phyloP scores from a whole-genome alignment of 192 early-diverging fungal species.

The Rhizophagus prolifer region DNA sequence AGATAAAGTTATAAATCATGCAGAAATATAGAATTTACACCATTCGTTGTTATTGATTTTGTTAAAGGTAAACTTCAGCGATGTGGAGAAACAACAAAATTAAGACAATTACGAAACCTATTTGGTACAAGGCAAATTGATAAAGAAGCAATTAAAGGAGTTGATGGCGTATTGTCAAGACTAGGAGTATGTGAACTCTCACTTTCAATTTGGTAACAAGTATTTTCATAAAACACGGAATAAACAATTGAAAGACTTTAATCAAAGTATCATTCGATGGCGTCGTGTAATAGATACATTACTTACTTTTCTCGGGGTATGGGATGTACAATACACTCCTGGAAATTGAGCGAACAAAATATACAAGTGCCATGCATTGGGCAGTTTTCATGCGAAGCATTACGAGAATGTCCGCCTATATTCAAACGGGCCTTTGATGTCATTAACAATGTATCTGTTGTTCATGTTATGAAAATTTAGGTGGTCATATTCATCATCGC shows the following conservation, averaged over 20 bases:
- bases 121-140: background rate
- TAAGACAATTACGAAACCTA: background rate
- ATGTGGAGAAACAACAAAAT: background rate
- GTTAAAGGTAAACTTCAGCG: background rate
- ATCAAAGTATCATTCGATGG: background rate
- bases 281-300: background rate
- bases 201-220: background rate
- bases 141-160: background rate
- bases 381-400: no score
- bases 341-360: background rate
- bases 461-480: no score
- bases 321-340: background rate
- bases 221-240: background rate
- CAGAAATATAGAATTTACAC: background rate
- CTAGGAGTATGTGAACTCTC: background rate
- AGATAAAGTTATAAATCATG: background rate
- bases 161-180: background rate
- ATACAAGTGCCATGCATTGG: background rate
- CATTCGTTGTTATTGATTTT: background rate
- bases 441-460: no score
- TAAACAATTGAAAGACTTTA: background rate
- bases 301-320: background rate
- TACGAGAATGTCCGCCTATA: no score
- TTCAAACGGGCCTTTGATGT: no score
- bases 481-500: no score